Evolutionary conservation across 805 yeast species (phyloP), one percentile per base, ranked within the genome.

Genomic region (Candida maltosa): DNA sequence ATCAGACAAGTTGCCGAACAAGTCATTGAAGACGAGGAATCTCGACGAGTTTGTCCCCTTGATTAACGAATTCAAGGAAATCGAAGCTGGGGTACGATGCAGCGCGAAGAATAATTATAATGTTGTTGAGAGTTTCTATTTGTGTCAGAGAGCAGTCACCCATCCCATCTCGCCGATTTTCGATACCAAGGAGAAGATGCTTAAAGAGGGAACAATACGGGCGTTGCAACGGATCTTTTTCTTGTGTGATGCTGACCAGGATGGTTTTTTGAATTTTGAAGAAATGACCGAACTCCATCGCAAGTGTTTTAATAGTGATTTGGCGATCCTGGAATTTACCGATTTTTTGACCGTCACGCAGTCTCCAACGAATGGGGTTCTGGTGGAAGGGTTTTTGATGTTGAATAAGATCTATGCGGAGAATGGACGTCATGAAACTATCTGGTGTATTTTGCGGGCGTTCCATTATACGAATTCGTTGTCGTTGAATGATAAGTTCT

Each of bases 361-460:
- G 2, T 56, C 14, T 12, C 6, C 8, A 5, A 23, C 23, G 4
- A 32, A 31, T 23, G 95, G 95, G 0, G 64, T 91, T 2, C 75
- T 86, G 0, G 74, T 70, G 34, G 77, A 75, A 30, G 97, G 95
- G 0, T 93, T 93, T 50, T 60, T 93, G 3, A 62, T 78, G 1
- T 63, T 93, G 35, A 88, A 87, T 58, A 84, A 82, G 51, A 60
- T 86, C 17, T 93, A 84, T 55, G 95, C 94, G 1, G 95, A 87
- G 46, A 76, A 77, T 24, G 99, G 98, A 0, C 68, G 97, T 21
- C 97, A 93, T 56, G 99, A 93, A 54, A 93, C 97, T 0, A 83
- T 87, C 0, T 93, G 99, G 99, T 95, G 96, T 0, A 87, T 93
- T 15, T 56, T 93, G 17, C 60, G 99, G 34, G 75, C 88, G 0